A percentile compares a stretch with the other conserved stretches of the same genome.
Conservation (phyloP, 2,329 filamentous ascomycete genomes). For the Penicillium sp. region DNA sequence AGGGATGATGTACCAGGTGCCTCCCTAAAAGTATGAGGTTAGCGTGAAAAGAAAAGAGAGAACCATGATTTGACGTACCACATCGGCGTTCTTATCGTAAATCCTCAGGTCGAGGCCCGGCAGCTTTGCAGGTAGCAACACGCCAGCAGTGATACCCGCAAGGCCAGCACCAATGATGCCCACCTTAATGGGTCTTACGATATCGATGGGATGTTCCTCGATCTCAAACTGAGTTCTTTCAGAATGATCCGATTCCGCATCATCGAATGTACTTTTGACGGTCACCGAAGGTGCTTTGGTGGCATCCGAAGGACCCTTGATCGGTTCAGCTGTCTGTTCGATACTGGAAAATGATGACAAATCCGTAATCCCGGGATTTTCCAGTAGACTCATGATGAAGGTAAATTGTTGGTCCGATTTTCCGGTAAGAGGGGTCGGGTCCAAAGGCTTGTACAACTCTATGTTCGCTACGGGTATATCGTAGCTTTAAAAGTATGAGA, state of each 20-base stretch:
- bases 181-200: slow-evolving; percentile 50
- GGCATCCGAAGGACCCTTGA: slow-evolving; percentile 8
- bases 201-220: slow-evolving; percentile 47
- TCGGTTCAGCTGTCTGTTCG: slow-evolving; percentile 3
- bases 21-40: slow-evolving; percentile 32
- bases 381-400: slow-evolving; percentile 16
- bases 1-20: slow-evolving; percentile 38
- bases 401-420: background rate
- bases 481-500: slow-evolving; percentile 10
- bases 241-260: background rate
- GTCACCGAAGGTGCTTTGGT: slow-evolving; percentile 8
- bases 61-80: slow-evolving; percentile 47
- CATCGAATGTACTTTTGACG: slow-evolving; percentile 5
- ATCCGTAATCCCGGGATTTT: slow-evolving; percentile 4
- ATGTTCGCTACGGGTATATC: background rate
- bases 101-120: slow-evolving; percentile 62
- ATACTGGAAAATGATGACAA: slow-evolving; percentile 6
- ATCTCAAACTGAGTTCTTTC: slow-evolving; percentile 29
- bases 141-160: slow-evolving; percentile 59
- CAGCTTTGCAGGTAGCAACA: slow-evolving; percentile 64
- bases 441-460: background rate
- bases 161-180: slow-evolving; percentile 63
- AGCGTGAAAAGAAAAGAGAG: background rate
- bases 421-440: background rate
- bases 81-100: slow-evolving; percentile 63